Evolutionary conservation across 2,329 filamentous ascomycete species (phyloP).

Genomic region (Colletotrichum tropicicola): DNA sequence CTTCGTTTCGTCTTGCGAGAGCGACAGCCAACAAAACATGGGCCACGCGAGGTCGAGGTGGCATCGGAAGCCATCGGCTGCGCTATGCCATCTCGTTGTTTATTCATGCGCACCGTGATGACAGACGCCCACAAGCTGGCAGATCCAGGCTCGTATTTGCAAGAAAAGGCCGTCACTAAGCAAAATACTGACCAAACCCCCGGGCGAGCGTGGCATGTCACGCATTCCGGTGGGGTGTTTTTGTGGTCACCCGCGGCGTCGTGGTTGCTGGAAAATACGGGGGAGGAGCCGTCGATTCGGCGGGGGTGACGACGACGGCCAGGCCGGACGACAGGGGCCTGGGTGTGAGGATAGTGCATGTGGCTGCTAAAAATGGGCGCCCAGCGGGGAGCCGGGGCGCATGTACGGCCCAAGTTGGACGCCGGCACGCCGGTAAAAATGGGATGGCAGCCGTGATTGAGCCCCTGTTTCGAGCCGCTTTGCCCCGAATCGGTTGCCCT

Average conservation of each 20-base stretch:
- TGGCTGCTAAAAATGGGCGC: slow-evolving; percentile 16
- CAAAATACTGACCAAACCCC: not conserved
- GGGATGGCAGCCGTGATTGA: slow-evolving; percentile 22
- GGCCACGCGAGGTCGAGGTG: not conserved
- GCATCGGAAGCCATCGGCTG: not conserved
- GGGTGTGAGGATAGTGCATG: slow-evolving; percentile 2
- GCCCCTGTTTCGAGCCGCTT: not conserved
- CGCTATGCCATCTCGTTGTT: not conserved
- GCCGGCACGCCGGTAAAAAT: slow-evolving; percentile 16
- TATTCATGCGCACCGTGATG: not conserved
- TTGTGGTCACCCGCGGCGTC: not conserved
- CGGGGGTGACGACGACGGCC: not conserved
- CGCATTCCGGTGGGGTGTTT: not conserved
- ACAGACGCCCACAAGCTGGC: not conserved
- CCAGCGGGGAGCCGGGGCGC: not conserved
- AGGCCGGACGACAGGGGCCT: slow-evolving; percentile 1
- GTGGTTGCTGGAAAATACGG: slow-evolving; percentile 20
- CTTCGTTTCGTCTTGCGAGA: no score
- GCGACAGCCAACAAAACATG: not conserved
- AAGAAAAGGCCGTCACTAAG: not conserved
- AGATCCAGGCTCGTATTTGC: not conserved
- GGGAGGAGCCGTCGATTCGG: not conserved
- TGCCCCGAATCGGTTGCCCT: slow-evolving; percentile 4
- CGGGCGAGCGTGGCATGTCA: not conserved
- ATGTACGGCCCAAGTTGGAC: slow-evolving; percentile 2